phyloP scores from a whole-genome alignment of 1,139 yeast species.

The Geotrichum fermentans region DNA sequence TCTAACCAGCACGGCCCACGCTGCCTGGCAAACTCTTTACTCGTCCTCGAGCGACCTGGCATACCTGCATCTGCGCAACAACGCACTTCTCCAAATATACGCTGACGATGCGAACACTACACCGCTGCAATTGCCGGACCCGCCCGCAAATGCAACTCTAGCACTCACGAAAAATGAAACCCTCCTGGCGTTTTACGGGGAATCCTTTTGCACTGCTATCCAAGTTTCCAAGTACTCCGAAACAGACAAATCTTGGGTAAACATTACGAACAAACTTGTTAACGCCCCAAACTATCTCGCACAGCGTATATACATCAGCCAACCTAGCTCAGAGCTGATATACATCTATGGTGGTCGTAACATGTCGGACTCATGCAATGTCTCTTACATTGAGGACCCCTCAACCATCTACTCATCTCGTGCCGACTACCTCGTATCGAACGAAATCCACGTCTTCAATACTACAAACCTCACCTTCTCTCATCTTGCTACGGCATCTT shows the following conservation, averaged over 20 bases:
- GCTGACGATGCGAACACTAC: constrained; percentile 13
- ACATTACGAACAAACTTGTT: constrained; percentile 17
- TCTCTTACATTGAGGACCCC: constrained; percentile 16
- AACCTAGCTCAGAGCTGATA: constrained; percentile 38
- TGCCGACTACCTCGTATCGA: constrained; percentile 33
- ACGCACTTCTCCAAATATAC: constrained; percentile 21
- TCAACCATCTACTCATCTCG: constrained; percentile 25
- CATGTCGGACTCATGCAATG: constrained; percentile 8
- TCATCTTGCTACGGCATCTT: constrained; percentile 37
- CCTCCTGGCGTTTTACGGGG: constrained; percentile 24
- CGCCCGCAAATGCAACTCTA: constrained; percentile 25
- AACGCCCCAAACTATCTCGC: constrained; percentile 22
- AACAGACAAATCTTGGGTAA: constrained; percentile 23
- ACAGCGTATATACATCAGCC: constrained; percentile 41
- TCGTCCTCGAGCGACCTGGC: constrained; percentile 21
- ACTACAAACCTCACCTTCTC: constrained; percentile 32
- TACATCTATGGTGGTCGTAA: constrained; percentile 49
- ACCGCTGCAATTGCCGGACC: constrained; percentile 20
- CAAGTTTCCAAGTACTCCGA: constrained; percentile 23
- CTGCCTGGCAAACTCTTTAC: constrained; percentile 25
- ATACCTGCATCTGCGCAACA: constrained; percentile 22
- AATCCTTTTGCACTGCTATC: constrained; percentile 21
- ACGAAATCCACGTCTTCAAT: constrained; percentile 41
- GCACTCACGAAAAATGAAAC: constrained; percentile 19
- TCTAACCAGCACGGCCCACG: neutral